Conservation (phyloP, 164 flowering plant genomes). For the Liriodendron chinense region DNA sequence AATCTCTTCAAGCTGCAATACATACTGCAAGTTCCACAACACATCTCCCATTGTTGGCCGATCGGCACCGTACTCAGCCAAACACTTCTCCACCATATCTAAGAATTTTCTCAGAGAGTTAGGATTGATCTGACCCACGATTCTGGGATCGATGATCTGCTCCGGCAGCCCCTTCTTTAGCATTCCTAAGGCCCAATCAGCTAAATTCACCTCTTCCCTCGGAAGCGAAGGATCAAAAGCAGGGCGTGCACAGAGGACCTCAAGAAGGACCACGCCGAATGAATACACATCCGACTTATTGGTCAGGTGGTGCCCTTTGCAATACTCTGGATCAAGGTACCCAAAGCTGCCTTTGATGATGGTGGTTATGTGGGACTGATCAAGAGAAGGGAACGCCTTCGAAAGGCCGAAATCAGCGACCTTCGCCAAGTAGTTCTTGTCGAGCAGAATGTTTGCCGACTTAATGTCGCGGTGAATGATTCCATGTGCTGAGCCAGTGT, state of each 20-base stretch:
- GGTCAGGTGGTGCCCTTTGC: constrained; percentile 1
- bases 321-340: constrained; percentile 1
- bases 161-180: constrained; percentile 16
- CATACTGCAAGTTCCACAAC: constrained; percentile 69
- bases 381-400: constrained; percentile 1
- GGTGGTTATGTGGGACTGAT: background rate
- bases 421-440: constrained; percentile 4
- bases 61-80: constrained; percentile 68
- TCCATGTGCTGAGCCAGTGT: constrained; percentile 6
- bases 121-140: constrained; percentile 26
- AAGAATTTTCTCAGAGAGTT: constrained; percentile 51
- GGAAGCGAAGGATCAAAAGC: constrained; percentile 39
- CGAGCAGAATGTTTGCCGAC: constrained; percentile 8
- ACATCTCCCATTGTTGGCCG: constrained; percentile 80
- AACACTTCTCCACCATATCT: constrained; percentile 71
- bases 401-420: constrained; percentile 5
- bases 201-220: constrained; percentile 50
- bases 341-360: background rate
- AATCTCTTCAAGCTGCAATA: constrained; percentile 58
- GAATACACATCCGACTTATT: background rate
- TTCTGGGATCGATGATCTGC: constrained; percentile 27
- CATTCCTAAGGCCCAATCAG: constrained; percentile 29
- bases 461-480: constrained; percentile 9
- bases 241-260: background rate
- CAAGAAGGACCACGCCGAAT: constrained; percentile 10